Evolutionary conservation across 1,139 yeast species (phyloP), one percentile per base, ranked within the genome.

Genomic region (Kluyveromyces marxianus): DNA sequence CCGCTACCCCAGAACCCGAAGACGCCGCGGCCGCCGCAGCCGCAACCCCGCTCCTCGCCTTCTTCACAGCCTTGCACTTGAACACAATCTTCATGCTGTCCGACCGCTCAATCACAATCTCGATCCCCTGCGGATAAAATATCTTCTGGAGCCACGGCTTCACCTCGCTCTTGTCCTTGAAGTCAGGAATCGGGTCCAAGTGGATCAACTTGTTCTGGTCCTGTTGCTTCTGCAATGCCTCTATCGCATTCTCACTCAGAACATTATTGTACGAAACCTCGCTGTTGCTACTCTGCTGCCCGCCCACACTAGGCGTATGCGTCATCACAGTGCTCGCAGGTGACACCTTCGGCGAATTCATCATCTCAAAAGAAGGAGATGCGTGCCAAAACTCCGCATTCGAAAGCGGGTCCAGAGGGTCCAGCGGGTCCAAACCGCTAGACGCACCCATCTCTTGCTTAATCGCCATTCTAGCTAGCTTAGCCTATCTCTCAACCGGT

Each of bases 51-150:
- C 28, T 34, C 45, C 53, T 60, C 53, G 58, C 62, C 50, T 62
- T 59, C 55, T 56, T 63, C 48, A 56, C 60, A 50, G 59, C 71
- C 58, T 80, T 82, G 59, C 92, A 83, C 57, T 80, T 78, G 67
- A 83, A 83, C 21, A 83, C 81, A 36, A 82, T 81, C 62, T 83
- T 83, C 41, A 77, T 68, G 35, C 75, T 74, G 60, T 83, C 92
- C 1, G 86, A 79, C 45, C 92, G 67, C 62, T 81, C 89, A 48
- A 82, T 82, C 4, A 81, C 89, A 21, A 83, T 69, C 46, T 71
- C 70, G 35, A 83, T 76, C 1, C 86, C 85, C 47, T 72, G 70
- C 7, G 71, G 67, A 25, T 69, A 66, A 41, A 74, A 65, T 46
- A 68, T 67, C 35, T 72, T 66, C 55, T 72, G 81, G 39, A 83